phyloP scores from a whole-genome alignment of 768 basidiomycete genomes.

The Inosperma sp. region DNA sequence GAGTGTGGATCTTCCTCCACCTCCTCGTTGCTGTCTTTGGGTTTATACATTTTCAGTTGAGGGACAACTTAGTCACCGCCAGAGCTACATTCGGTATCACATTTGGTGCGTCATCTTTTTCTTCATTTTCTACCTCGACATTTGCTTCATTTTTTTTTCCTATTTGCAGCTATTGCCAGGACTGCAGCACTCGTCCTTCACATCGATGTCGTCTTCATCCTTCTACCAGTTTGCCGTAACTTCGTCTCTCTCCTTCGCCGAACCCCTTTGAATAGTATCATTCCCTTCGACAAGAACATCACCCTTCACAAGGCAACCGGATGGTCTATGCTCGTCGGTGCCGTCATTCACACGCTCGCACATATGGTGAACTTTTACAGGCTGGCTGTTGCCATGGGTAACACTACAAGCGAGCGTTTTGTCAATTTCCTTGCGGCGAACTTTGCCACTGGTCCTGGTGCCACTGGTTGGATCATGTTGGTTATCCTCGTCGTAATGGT shows the following conservation, averaged over 20 bases:
- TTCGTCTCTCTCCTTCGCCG: slow-evolving; percentile 86
- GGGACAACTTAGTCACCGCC: slow-evolving; percentile 70
- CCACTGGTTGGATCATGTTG: slow-evolving; percentile 89
- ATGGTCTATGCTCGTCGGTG: slow-evolving; percentile 82
- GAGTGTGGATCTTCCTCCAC: slow-evolving; percentile 77
- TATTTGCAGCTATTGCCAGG: slow-evolving; percentile 69
- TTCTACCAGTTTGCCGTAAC: slow-evolving; percentile 92
- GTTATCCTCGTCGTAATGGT: slow-evolving; percentile 71
- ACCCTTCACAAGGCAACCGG: slow-evolving; percentile 87
- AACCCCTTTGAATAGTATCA: slow-evolving; percentile 78
- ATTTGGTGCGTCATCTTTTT: slow-evolving; percentile 48
- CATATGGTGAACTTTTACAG: slow-evolving; percentile 84
- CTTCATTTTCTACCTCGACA: slow-evolving; percentile 23
- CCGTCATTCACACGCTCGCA: slow-evolving; percentile 70
- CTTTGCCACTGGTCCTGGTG: slow-evolving; percentile 77
- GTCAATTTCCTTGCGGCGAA: slow-evolving; percentile 73
- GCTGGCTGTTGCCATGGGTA: slow-evolving; percentile 55
- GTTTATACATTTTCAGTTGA: slow-evolving; percentile 69
- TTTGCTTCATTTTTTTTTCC: no score
- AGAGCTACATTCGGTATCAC: slow-evolving; percentile 69
- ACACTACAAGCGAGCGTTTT: slow-evolving; percentile 49
- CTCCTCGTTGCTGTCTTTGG: slow-evolving; percentile 73
- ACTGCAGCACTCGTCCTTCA: slow-evolving; percentile 87
- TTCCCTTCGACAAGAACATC: slow-evolving; percentile 93
- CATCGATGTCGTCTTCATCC: slow-evolving; percentile 88